phyloP scores from a whole-genome alignment of 345 rosid species.

The Chamaenerion angustifolium region DNA sequence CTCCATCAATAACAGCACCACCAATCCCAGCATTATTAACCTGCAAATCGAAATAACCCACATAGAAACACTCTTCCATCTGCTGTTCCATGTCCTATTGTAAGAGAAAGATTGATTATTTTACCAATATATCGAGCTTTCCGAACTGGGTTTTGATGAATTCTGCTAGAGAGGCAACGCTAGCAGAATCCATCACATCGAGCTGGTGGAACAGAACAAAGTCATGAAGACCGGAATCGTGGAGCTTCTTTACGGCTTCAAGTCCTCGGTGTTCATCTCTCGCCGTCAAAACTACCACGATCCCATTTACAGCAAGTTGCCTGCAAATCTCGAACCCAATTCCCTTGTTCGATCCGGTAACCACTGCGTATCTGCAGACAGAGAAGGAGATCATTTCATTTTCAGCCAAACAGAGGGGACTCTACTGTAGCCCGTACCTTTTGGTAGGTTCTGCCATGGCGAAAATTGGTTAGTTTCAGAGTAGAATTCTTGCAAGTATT shows the following conservation, averaged over 20 bases:
- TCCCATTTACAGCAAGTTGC: slow-evolving; percentile 14
- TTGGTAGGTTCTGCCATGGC: background rate
- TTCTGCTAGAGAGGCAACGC: slow-evolving; percentile 14
- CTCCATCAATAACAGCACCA: slow-evolving; percentile 8
- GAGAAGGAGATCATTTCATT: background rate
- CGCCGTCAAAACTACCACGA: slow-evolving; percentile 17
- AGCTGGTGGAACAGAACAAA: slow-evolving; percentile 16
- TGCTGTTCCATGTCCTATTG: background rate
- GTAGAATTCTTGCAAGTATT: too few species aligned
- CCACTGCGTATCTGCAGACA: slow-evolving; percentile 16
- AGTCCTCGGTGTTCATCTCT: slow-evolving; percentile 20
- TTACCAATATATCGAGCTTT: slow-evolving; percentile 22
- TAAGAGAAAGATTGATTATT: background rate
- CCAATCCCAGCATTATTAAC: slow-evolving; percentile 18
- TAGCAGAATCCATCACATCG: slow-evolving; percentile 12
- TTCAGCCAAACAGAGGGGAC: background rate
- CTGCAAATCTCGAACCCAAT: slow-evolving; percentile 22
- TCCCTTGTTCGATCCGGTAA: slow-evolving; percentile 21
- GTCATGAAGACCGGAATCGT: slow-evolving; percentile 3
- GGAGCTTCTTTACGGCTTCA: slow-evolving; percentile 18
- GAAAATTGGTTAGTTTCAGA: too few species aligned
- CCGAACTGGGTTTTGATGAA: slow-evolving; percentile 12
- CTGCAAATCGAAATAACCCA: slow-evolving; percentile 3
- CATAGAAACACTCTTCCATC: background rate
- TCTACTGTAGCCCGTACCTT: background rate